A percentile compares a stretch with the other conserved stretches of the same genome.
phyloP scores from a whole-genome alignment of 352 stramenopile species.

The Pythium chondricola region DNA sequence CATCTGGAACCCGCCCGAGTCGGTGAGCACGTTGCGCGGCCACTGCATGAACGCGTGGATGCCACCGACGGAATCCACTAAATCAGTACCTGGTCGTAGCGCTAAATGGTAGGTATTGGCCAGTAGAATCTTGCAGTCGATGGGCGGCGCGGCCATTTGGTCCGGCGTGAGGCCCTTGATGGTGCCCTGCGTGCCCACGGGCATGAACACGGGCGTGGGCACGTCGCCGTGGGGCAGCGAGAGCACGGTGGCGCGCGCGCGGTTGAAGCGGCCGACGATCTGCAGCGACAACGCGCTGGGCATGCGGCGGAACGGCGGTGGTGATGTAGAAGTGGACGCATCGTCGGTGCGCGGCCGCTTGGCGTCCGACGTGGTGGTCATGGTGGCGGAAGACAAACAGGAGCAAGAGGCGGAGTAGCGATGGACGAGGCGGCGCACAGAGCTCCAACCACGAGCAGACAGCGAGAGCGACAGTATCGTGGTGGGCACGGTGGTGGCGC shows the following conservation, averaged over 20 bases:
- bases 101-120: slow-evolving; percentile 98
- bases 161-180: slow-evolving; percentile 91
- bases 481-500: too few relatives aligned
- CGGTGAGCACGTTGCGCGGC: slow-evolving; percentile 92
- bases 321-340: too few relatives aligned
- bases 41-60: slow-evolving; percentile 97
- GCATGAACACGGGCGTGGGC: slow-evolving; percentile 95
- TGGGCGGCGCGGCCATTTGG: slow-evolving; percentile 61
- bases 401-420: too few relatives aligned
- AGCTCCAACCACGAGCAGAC: too few relatives aligned
- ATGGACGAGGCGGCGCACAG: too few relatives aligned
- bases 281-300: slow-evolving; percentile 41
- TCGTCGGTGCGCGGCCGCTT: too few relatives aligned
- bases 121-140: slow-evolving; percentile 91
- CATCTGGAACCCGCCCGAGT: slow-evolving; percentile 98
- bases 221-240: slow-evolving; percentile 83
- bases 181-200: slow-evolving; percentile 94
- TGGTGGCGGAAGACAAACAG: too few relatives aligned
- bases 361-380: too few relatives aligned
- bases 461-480: too few relatives aligned
- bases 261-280: slow-evolving; percentile 37
- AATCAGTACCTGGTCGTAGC: slow-evolving; percentile 88
- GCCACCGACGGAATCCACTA: slow-evolving; percentile 79
- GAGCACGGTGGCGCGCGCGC: slow-evolving; percentile 68
- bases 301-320: slow-evolving; percentile 38